Percentiles rank a stretch among this genome's conserved stretches.
phyloP scores from a whole-genome alignment of 768 basidiomycete species.

The Cystobasidium tubakii region DNA sequence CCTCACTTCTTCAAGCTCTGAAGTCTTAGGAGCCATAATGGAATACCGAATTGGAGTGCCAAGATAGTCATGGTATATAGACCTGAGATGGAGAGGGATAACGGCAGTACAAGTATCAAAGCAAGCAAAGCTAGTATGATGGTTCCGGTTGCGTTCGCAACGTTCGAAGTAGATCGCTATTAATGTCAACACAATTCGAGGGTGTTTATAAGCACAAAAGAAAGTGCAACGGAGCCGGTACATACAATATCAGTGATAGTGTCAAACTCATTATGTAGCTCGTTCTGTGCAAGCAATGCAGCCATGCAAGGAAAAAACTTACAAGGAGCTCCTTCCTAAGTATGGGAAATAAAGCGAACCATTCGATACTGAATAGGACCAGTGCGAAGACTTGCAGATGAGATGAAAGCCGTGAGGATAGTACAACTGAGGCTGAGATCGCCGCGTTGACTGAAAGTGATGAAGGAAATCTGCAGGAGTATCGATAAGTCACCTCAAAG shows the following conservation, averaged over 20 bases:
- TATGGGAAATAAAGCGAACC: slow-evolving; percentile 28
- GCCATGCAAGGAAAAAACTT: background rate
- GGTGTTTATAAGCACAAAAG: no score
- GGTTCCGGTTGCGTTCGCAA: background rate
- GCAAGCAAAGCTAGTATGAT: background rate
- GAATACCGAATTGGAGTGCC: slow-evolving; percentile 27
- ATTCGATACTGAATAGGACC: slow-evolving; percentile 36
- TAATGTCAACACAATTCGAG: background rate
- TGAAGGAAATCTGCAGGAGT: slow-evolving; percentile 23
- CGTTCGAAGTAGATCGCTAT: background rate
- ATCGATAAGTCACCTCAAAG: background rate
- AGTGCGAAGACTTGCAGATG: slow-evolving; percentile 36
- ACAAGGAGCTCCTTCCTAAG: slow-evolving; percentile 23
- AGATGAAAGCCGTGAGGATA: slow-evolving; percentile 29
- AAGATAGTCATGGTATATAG: background rate
- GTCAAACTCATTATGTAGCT: background rate
- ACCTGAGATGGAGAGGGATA: slow-evolving; percentile 1
- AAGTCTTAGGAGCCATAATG: slow-evolving; percentile 19
- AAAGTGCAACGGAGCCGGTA: no score
- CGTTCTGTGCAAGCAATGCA: background rate
- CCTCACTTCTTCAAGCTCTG: slow-evolving; percentile 35
- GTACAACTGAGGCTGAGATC: slow-evolving; percentile 36
- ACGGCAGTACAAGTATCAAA: background rate
- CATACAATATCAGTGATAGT: background rate
- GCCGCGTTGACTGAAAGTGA: slow-evolving; percentile 38